Conservation (phyloP, 208 protist species). For the Trypanosomatidae sp. region DNA sequence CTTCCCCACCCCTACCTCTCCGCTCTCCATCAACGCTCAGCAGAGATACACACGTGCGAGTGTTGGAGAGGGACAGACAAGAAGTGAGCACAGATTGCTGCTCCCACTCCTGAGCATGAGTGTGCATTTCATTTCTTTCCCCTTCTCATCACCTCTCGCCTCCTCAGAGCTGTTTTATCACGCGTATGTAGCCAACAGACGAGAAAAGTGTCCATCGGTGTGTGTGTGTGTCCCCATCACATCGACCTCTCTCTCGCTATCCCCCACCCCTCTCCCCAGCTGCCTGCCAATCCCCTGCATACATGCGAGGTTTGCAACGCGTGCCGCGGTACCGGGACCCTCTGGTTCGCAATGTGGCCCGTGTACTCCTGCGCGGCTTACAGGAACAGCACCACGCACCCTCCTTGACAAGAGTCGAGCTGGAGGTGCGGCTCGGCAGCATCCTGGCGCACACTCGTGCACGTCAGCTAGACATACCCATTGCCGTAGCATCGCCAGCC, state of each 20-base stretch:
- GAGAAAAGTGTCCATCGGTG: not conserved
- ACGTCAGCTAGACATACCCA: slow-evolving; percentile 29
- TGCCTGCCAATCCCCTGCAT: not conserved
- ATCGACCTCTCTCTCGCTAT: not conserved
- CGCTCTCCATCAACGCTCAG: not conserved
- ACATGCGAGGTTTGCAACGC: slow-evolving; percentile 6
- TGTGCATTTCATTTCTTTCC: not conserved
- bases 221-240: not conserved
- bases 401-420: slow-evolving; percentile 35
- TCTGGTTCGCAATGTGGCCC: slow-evolving; percentile 30
- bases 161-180: not conserved
- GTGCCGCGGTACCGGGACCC: slow-evolving; percentile 54
- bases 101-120: not conserved
- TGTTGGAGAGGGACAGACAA: not conserved
- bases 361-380: slow-evolving; percentile 40
- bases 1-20: not conserved
- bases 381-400: slow-evolving; percentile 34
- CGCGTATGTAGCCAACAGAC: too few species aligned
- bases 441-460: slow-evolving; percentile 22
- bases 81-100: not conserved
- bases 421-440: slow-evolving; percentile 61
- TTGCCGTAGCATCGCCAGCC: slow-evolving; percentile 33
- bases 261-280: not conserved
- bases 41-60: slow-evolving; percentile 1
- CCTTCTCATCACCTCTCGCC: not conserved